A percentile compares a stretch with the other conserved stretches of the same genome.
Conservation (phyloP, 2,329 filamentous ascomycete genomes). For the Chrysoporthe puriensis region DNA sequence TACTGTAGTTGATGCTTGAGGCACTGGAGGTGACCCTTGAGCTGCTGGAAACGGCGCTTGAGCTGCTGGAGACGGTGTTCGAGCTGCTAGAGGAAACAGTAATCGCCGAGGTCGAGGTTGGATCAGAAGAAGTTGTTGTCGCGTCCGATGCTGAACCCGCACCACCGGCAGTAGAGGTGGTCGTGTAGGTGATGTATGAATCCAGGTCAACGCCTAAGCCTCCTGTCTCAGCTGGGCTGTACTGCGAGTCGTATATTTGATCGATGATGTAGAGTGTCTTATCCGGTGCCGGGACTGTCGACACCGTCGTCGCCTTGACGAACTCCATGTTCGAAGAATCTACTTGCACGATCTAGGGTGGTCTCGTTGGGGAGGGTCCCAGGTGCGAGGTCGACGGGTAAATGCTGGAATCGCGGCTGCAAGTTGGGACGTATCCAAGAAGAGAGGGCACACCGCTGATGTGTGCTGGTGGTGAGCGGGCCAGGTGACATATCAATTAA, state of each 20-base stretch:
- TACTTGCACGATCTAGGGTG: no score
- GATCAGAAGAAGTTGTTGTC: neutral
- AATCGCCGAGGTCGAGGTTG: neutral
- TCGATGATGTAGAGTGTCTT: conserved; percentile 8
- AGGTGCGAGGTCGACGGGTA: neutral
- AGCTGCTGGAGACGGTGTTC: neutral
- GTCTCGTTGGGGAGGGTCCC: neutral
- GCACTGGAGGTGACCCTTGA: neutral
- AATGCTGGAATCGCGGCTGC: neutral
- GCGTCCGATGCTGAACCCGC: neutral
- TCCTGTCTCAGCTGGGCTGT: conserved; percentile 9
- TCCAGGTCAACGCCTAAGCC: conserved; percentile 9
- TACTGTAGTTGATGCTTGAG: neutral
- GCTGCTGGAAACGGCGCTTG: neutral
- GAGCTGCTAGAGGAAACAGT: neutral
- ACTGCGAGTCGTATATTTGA: conserved; percentile 9
- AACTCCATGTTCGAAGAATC: conserved; percentile 1
- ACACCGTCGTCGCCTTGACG: conserved; percentile 13
- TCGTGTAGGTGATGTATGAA: conserved; percentile 12
- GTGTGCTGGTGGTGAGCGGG: neutral
- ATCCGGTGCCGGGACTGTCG: neutral
- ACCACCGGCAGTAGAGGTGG: neutral
- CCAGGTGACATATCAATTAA: neutral
- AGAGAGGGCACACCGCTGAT: neutral
- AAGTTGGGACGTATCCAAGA: neutral